Conservation (phyloP, 371 early-diverging fungal species). For the Caulochytrium protostelioides region DNA sequence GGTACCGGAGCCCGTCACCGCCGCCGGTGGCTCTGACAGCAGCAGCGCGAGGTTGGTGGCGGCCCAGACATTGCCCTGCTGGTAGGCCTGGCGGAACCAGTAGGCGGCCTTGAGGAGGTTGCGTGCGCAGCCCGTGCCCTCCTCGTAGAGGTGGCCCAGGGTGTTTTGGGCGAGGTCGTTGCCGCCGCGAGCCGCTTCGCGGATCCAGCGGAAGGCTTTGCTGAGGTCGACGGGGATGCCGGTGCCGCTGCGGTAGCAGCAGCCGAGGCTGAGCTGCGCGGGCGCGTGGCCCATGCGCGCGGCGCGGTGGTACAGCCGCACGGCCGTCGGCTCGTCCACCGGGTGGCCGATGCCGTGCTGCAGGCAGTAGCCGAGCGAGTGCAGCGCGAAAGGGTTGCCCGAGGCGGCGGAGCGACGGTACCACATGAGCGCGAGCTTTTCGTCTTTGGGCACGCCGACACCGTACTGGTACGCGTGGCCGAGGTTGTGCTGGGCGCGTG, state of each 20-base stretch:
- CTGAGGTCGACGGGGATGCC: slow-evolving; percentile 14
- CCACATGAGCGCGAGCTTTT: slow-evolving; percentile 44
- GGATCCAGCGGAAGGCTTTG: slow-evolving; percentile 24
- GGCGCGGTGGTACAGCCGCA: slow-evolving; percentile 11
- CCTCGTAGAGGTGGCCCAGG: slow-evolving; percentile 27
- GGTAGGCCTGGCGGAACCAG: slow-evolving; percentile 46
- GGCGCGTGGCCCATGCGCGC: slow-evolving; percentile 18
- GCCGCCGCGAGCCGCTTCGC: slow-evolving; percentile 15
- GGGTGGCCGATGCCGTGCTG: slow-evolving; percentile 55
- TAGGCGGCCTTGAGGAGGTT: slow-evolving; percentile 38
- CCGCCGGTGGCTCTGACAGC: too few species aligned
- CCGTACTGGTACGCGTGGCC: slow-evolving; percentile 74
- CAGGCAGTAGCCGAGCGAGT: slow-evolving; percentile 66
- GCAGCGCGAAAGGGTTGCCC: slow-evolving; percentile 41
- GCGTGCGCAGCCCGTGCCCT: slow-evolving; percentile 13
- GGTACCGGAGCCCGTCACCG: too few species aligned
- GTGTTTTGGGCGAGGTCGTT: slow-evolving; percentile 29
- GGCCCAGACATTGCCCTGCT: slow-evolving; percentile 27
- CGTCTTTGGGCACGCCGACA: slow-evolving; percentile 37
- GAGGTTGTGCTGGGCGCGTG: slow-evolving; percentile 63
- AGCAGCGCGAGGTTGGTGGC: slow-evolving; percentile 13
- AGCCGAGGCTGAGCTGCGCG: slow-evolving; percentile 19
- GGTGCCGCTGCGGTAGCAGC: slow-evolving; percentile 23
- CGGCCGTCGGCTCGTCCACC: slow-evolving; percentile 23
- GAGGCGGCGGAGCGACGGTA: slow-evolving; percentile 36